Percentiles rank a stretch among this genome's conserved stretches.
These are phyloP conservation scores for Populus euphratica DNA, from an alignment of 345 rosid species.

Conservation along the genomic window DNA sequence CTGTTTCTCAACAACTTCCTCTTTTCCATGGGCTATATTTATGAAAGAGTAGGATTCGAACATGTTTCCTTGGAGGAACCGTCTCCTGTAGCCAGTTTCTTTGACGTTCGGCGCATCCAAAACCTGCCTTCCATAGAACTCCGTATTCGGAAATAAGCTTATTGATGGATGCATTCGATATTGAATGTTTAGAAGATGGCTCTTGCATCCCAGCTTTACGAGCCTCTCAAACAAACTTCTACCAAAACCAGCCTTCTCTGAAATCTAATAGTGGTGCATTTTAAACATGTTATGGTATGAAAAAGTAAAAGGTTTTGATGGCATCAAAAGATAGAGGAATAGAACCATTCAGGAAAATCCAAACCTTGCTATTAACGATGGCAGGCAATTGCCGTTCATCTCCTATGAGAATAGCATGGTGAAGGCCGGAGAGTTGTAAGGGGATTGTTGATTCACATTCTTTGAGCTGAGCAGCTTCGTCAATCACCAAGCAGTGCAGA, in stretches of 20 bases:
- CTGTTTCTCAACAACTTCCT: background rate
- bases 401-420: conserved; percentile 12
- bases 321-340: background rate
- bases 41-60: conserved; percentile 14
- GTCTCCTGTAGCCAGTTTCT: background rate
- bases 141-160: conserved; percentile 15
- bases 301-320: background rate
- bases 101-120: conserved; percentile 11
- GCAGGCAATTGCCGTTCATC: conserved; percentile 13
- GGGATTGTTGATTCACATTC: conserved; percentile 17
- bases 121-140: conserved; percentile 11
- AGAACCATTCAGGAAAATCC: background rate
- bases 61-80: background rate
- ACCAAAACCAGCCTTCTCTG: conserved; percentile 14
- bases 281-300: background rate
- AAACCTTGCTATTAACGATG: conserved; percentile 11
- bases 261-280: background rate
- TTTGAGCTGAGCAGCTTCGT: conserved; percentile 17
- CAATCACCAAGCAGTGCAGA: background rate
- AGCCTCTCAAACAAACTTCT: conserved; percentile 26
- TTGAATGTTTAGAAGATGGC: conserved; percentile 18
- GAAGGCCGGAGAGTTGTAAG: conserved; percentile 6
- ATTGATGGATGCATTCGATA: conserved; percentile 30
- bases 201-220: conserved; percentile 1
- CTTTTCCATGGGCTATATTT: conserved; percentile 14